Conservation (phyloP, 2,329 filamentous ascomycete genomes). For the Periconia macrospinosa region DNA sequence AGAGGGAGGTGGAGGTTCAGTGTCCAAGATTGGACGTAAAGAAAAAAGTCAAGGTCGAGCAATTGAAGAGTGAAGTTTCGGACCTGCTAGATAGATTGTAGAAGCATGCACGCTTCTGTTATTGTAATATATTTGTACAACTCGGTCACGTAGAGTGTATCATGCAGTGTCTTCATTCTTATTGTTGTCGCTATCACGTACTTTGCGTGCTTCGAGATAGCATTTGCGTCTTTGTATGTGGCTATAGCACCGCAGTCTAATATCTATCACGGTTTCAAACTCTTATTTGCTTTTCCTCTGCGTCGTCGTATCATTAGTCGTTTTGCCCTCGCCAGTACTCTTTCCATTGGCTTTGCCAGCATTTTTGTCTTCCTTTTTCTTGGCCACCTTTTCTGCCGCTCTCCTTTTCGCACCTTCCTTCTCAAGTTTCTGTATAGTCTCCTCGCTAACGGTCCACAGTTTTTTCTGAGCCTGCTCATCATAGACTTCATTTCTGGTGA, state of each 20-base stretch:
- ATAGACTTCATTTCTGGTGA: conserved; percentile 70
- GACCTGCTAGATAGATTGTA: conserved; percentile 20
- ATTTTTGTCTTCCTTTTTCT: conserved; percentile 45
- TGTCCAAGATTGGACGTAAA: conserved; percentile 69
- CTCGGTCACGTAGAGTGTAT: not conserved
- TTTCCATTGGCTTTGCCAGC: conserved; percentile 30
- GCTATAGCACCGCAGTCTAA: not conserved
- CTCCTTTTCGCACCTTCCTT: conserved; percentile 71
- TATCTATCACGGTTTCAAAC: not conserved
- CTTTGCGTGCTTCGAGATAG: not conserved
- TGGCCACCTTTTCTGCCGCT: conserved; percentile 60
- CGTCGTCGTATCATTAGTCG: conserved; percentile 22
- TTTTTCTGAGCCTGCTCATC: conserved; percentile 81
- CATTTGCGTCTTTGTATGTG: not conserved
- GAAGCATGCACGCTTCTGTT: not conserved
- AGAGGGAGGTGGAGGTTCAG: conserved; percentile 69
- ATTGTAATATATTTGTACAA: not conserved
- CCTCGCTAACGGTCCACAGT: conserved; percentile 83
- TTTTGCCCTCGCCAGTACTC: conserved; percentile 13
- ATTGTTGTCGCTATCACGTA: not conserved
- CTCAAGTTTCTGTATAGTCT: conserved; percentile 78
- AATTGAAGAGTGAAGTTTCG: conserved; percentile 49
- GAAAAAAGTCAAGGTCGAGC: conserved; percentile 58
- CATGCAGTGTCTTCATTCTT: not conserved
- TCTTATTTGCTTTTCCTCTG: conserved; percentile 24